Conservation (phyloP, 1,139 yeast genomes). For the Kodamaea fungicola region DNA sequence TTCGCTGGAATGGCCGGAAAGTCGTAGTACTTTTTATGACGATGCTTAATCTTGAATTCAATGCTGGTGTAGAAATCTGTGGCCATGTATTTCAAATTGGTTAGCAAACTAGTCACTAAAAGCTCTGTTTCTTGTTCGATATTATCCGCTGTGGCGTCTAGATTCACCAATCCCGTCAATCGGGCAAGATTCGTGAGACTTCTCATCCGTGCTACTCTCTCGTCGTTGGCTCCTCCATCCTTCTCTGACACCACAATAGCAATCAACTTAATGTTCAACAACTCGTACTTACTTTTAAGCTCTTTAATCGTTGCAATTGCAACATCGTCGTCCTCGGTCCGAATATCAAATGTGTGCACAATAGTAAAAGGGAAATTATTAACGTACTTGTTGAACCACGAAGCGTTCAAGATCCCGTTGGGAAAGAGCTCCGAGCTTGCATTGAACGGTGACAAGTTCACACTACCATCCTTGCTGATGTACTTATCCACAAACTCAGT, state of each 20-base stretch:
- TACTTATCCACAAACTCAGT: slow-evolving; percentile 6
- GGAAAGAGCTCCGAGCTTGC: slow-evolving; percentile 37
- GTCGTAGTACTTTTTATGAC: slow-evolving; percentile 37
- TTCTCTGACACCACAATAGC: slow-evolving; percentile 24
- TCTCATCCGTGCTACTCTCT: slow-evolving; percentile 24
- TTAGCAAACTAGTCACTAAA: slow-evolving; percentile 26
- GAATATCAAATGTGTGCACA: slow-evolving; percentile 20
- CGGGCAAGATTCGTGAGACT: slow-evolving; percentile 29
- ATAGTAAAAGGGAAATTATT: slow-evolving; percentile 33
- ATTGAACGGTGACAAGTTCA: slow-evolving; percentile 37
- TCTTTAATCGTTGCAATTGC: slow-evolving; percentile 19
- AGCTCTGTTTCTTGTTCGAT: slow-evolving; percentile 28
- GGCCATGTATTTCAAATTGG: slow-evolving; percentile 28
- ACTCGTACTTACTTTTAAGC: slow-evolving; percentile 16
- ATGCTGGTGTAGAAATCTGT: slow-evolving; percentile 33
- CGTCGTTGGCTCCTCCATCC: slow-evolving; percentile 14
- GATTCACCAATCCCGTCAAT: slow-evolving; percentile 27
- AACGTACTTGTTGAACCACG: slow-evolving; percentile 38
- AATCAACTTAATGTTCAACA: slow-evolving; percentile 23
- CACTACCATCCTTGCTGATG: slow-evolving; percentile 18
- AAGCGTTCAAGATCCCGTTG: slow-evolving; percentile 35
- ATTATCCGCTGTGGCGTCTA: slow-evolving; percentile 13
- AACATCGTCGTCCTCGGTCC: slow-evolving; percentile 10
- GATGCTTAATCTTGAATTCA: slow-evolving; percentile 31
- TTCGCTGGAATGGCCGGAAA: slow-evolving; percentile 23